Evolutionary conservation across 805 yeast species (phyloP).

Genomic region (Starmerella ratchasimensis): DNA sequence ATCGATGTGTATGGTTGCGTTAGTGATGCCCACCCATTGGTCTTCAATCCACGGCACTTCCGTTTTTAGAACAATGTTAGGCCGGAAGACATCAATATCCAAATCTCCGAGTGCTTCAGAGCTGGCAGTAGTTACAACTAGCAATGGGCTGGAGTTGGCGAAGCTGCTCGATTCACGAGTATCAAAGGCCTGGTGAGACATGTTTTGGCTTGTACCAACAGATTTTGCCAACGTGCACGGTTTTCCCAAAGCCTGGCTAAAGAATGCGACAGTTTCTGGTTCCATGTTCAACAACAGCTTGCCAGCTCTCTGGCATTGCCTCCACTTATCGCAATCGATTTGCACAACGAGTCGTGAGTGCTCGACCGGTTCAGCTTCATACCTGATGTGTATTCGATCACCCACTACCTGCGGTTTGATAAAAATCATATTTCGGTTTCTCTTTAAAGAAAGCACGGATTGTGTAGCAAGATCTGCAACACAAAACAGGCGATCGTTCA

Average conservation of each 20-base stretch:
- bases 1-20: constrained; percentile 2
- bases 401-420: constrained; percentile 25
- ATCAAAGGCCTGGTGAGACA: neutral
- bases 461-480: constrained; percentile 24
- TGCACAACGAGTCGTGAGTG: constrained; percentile 3
- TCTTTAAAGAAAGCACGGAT: constrained; percentile 27
- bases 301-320: neutral
- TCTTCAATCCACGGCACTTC: constrained; percentile 30
- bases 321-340: constrained; percentile 9
- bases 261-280: constrained; percentile 22
- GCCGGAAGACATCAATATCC: constrained; percentile 26
- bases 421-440: constrained; percentile 27
- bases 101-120: constrained; percentile 17
- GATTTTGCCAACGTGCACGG: constrained; percentile 30
- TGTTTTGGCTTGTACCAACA: too few species aligned
- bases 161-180: constrained; percentile 17
- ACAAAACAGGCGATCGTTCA: constrained; percentile 32
- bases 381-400: neutral
- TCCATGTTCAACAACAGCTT: constrained; percentile 14
- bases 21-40: constrained; percentile 25
- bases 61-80: constrained; percentile 27
- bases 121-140: constrained; percentile 28
- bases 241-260: constrained; percentile 23
- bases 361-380: neutral
- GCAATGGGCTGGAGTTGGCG: constrained; percentile 31